A percentile compares a stretch with the other conserved stretches of the same genome.
Conservation (phyloP, 306 rosid species). For the Heteromeles arbutifolia region DNA sequence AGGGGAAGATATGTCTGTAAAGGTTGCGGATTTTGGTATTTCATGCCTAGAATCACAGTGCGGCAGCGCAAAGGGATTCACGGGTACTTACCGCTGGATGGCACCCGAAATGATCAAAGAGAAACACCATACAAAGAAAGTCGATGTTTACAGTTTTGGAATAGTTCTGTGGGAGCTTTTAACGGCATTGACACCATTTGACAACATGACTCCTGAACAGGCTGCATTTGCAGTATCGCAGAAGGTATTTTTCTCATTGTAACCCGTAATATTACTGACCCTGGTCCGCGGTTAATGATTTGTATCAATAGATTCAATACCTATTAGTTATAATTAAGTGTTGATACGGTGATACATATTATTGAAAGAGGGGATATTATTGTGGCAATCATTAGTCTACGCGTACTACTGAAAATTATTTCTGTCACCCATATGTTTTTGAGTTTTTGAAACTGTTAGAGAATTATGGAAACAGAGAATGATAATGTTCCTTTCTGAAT, state of each 20-base stretch:
- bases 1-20: constrained; percentile 84
- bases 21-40: constrained; percentile 96
- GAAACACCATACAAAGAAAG: constrained; percentile 85
- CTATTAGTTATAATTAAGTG: neutral
- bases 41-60: constrained; percentile 85
- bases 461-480: neutral
- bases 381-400: neutral
- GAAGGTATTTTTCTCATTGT: constrained; percentile 47
- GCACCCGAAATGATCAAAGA: constrained; percentile 95
- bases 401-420: too few relatives aligned
- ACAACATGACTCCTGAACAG: constrained; percentile 94
- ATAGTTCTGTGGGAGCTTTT: constrained; percentile 95
- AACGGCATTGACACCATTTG: constrained; percentile 78
- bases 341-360: neutral
- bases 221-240: constrained; percentile 96
- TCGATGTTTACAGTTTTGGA: constrained; percentile 95
- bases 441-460: neutral
- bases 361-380: neutral
- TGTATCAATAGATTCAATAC: neutral
- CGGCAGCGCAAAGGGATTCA: constrained; percentile 71
- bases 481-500: neutral
- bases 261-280: neutral
- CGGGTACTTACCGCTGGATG: constrained; percentile 98
- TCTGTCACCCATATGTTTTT: neutral
- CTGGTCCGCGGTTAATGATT: neutral